Conservation (phyloP, 345 rosid species). For the Populus simonii region DNA sequence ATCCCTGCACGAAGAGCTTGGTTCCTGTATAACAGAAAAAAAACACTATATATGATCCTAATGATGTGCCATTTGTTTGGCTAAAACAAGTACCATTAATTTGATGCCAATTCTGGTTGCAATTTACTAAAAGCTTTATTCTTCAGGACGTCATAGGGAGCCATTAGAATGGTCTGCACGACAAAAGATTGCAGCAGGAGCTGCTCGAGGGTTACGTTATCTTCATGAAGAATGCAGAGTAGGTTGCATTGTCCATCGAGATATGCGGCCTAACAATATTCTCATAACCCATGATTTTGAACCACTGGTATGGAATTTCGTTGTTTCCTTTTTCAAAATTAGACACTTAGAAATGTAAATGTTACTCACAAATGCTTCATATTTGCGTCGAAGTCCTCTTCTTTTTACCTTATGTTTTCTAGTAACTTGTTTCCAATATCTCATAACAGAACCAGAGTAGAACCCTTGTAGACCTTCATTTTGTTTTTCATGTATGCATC, state of each 20-base stretch:
- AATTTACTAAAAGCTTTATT: constrained; percentile 3
- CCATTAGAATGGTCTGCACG: constrained; percentile 88
- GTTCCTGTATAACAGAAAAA: neutral
- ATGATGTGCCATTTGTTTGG: neutral
- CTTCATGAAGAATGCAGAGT: constrained; percentile 99
- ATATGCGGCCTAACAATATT: constrained; percentile 98
- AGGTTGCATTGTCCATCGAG: constrained; percentile 99
- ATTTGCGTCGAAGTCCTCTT: neutral
- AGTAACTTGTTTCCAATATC: neutral
- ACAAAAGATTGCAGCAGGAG: constrained; percentile 95
- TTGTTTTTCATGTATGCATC: neutral
- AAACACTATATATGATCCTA: neutral
- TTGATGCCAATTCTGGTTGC: neutral
- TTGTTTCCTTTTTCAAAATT: neutral
- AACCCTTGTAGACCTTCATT: neutral
- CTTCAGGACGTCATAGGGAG: constrained; percentile 61
- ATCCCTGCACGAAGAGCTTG: neutral
- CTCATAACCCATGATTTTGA: constrained; percentile 98
- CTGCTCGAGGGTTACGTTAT: constrained; percentile 96
- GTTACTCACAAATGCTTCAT: neutral
- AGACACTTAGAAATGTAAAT: neutral
- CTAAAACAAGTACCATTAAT: neutral
- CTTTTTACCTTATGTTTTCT: neutral
- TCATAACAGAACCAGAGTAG: neutral
- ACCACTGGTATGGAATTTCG: constrained; percentile 61